Evolutionary conservation across 192 early-diverging fungal species (phyloP), one percentile per base, ranked within the genome.

Genomic region (Coemansia sp.): DNA sequence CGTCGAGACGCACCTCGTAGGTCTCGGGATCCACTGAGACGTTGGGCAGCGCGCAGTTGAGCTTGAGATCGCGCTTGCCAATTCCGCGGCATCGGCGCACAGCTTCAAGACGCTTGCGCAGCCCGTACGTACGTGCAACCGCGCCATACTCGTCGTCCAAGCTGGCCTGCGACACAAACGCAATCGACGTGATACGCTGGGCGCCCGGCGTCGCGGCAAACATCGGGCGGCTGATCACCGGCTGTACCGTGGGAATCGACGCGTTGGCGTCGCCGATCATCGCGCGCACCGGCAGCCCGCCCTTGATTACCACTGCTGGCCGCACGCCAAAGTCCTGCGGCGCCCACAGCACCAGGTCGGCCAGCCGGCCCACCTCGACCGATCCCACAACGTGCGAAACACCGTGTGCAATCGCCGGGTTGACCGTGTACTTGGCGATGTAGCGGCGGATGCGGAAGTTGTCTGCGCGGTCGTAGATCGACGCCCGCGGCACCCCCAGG

Each of bases 361-460:
- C 96, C n/a, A 97, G 71, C 75, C 96, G 96, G 63, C 94, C 94
- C 6, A 93, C 89, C 76, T 98, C 94, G 64, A 98, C 89, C 2
- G 95, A 97, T 7, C 96, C 96, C 6, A 98, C 87, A 6, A 96
- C 43, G 73, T 98, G 95, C 12, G 88, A 81, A 32, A 96, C 72
- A 41, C 96, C 96, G 68, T 93, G 91, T 2, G 93, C 91, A 39
- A 96, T 88, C 20, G 96, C 95, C 85, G 95, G 94, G 75, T 98
- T 98, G 76, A 98, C 94, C 2, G 97, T 97, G 77, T 98, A 98
- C 79, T 98, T 98, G 22, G 97, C 93, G 72, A 98, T 87, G 71
- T 97, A 98, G 15, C 97, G 86, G 71, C 87, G 87, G 71, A 94
- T 92, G 22, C 94, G 79, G 81, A 91, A 94, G 74, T 98, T 98